Conservation (phyloP, 2,329 filamentous ascomycete species). For the Ophiostoma tasmaniense region DNA sequence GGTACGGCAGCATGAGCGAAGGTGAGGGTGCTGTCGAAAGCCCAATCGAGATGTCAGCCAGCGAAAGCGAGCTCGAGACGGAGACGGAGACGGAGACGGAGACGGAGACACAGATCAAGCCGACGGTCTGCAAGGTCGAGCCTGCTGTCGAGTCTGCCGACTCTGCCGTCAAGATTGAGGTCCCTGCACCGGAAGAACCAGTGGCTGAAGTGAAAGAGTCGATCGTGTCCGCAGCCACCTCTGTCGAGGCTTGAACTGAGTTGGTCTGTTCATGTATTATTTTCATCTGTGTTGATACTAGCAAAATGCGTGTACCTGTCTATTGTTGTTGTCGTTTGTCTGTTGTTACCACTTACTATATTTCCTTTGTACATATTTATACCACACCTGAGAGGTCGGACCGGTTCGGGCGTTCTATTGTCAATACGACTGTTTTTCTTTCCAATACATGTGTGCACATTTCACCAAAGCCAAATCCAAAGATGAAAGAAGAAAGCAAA, state of each 20-base stretch:
- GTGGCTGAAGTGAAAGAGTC: neutral
- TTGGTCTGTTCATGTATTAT: neutral
- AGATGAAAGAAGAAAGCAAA: neutral
- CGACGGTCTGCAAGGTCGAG: too few species aligned
- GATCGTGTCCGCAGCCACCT: neutral
- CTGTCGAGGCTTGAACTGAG: neutral
- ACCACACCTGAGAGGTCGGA: neutral
- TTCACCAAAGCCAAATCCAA: neutral
- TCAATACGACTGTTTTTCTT: neutral
- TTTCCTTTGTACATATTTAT: conserved; percentile 4
- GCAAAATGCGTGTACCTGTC: neutral
- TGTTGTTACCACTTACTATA: neutral
- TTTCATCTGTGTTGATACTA: neutral
- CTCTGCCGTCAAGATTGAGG: neutral
- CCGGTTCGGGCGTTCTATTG: neutral
- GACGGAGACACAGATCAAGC: neutral
- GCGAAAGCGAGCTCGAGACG: neutral
- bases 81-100: neutral
- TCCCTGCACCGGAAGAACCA: neutral
- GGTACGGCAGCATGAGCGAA: conserved; percentile 51
- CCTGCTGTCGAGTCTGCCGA: neutral
- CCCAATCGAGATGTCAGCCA: neutral
- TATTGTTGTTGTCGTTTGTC: neutral
- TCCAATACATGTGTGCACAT: neutral
- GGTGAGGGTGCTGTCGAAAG: conserved; percentile 30